Evolutionary conservation across 2,329 filamentous ascomycete species (phyloP).

Genomic region (Fusarium nodosum): DNA sequence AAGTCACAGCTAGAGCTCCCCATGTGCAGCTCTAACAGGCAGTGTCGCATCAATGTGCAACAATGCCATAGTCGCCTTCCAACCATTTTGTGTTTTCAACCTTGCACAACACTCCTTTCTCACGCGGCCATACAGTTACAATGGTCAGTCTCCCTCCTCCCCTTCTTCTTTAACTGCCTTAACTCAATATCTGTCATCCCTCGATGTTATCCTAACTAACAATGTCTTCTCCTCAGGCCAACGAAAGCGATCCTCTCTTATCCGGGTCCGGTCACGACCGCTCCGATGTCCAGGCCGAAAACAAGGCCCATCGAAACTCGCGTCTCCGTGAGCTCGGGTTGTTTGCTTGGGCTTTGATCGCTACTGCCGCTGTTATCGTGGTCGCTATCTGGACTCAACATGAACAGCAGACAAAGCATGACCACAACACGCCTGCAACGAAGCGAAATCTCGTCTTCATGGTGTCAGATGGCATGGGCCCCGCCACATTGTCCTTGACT

Average conservation of each 20-base stretch:
- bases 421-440: conserved; percentile 59
- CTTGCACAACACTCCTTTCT: conserved; percentile 31
- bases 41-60: conserved; percentile 23
- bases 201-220: conserved; percentile 23
- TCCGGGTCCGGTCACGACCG: conserved; percentile 51
- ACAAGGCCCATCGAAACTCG: conserved; percentile 50
- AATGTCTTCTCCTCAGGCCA: conserved; percentile 50
- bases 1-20: conserved; percentile 21
- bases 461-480: conserved; percentile 99
- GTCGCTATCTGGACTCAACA: conserved; percentile 85
- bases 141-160: conserved; percentile 36
- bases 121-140: conserved; percentile 35
- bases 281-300: conserved; percentile 47
- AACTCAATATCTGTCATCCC: conserved; percentile 21
- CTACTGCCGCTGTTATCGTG: conserved; percentile 82
- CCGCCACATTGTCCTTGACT: conserved; percentile 88
- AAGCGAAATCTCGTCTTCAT: conserved; percentile 98
- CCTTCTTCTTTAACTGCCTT: conserved; percentile 1
- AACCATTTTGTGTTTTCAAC: conserved; percentile 21
- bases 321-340: conserved; percentile 78
- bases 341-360: conserved; percentile 85
- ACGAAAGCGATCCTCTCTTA: conserved; percentile 62
- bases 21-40: conserved; percentile 20
- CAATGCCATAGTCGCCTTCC: conserved; percentile 13
- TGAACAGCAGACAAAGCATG: conserved; percentile 64